Conservation (phyloP, 306 rosid species). For the Cicer cuneatum region DNA sequence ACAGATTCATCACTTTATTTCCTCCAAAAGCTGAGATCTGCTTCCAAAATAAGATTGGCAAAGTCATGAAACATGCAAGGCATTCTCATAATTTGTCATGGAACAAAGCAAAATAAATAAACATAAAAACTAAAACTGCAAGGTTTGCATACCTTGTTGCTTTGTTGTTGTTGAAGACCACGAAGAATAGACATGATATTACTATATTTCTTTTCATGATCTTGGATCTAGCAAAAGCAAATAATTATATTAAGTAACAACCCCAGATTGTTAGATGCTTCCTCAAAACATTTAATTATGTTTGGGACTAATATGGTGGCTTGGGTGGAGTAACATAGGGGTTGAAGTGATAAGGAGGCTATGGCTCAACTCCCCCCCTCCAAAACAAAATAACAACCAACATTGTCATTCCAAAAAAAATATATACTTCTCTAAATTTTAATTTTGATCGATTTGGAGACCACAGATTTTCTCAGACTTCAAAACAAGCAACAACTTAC, state of each 20-base stretch:
- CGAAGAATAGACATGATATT: conserved; percentile 43
- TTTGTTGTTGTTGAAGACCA: conserved; percentile 56
- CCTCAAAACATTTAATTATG: background rate
- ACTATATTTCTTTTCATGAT: conserved; percentile 49
- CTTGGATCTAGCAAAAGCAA: conserved; percentile 58
- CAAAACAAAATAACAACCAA: no score
- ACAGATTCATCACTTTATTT: conserved; percentile 61
- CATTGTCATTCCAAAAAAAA: no score
- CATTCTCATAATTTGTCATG: conserved; percentile 18
- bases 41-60: conserved; percentile 35
- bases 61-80: conserved; percentile 27
- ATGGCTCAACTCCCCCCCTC: no score
- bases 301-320: background rate
- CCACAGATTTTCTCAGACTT: background rate
- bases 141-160: conserved; percentile 66
- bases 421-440: background rate
- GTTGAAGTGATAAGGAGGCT: no score
- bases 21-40: conserved; percentile 94
- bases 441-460: background rate
- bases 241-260: conserved; percentile 5
- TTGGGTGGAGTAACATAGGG: no score
- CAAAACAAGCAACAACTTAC: background rate
- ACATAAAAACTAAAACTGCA: conserved; percentile 19
- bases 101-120: conserved; percentile 23
- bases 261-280: background rate